phyloP scores from a whole-genome alignment of 2,329 filamentous ascomycete species.

The Microsporum ferrugineum region DNA sequence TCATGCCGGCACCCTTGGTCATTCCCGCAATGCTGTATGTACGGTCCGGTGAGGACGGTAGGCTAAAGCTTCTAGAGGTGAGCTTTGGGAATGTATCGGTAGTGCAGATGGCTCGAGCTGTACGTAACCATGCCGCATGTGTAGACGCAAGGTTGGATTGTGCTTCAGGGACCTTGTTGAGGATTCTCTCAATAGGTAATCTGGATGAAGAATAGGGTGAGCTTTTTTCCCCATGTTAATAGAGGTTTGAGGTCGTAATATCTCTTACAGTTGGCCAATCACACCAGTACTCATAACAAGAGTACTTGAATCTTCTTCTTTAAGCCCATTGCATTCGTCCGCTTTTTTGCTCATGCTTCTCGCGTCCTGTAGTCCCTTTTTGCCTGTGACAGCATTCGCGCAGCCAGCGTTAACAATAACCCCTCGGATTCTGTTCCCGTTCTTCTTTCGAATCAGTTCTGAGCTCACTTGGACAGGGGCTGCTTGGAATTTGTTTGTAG shows the following conservation, averaged over 20 bases:
- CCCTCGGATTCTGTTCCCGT: conserved; percentile 60
- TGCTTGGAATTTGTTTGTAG: conserved; percentile 95
- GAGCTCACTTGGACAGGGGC: conserved; percentile 82
- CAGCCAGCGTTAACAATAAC: conserved; percentile 93
- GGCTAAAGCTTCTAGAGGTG: conserved; percentile 67
- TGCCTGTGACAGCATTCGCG: conserved; percentile 92
- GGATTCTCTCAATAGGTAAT: conserved; percentile 82
- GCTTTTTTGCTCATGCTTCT: conserved; percentile 68
- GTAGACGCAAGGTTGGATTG: conserved; percentile 58
- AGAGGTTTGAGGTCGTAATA: background rate
- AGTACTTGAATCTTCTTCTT: conserved; percentile 46
- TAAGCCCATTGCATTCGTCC: conserved; percentile 49
- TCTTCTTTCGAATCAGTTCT: conserved; percentile 54
- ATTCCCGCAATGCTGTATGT: conserved; percentile 84
- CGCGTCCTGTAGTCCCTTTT: conserved; percentile 79
- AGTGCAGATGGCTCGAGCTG: conserved; percentile 88
- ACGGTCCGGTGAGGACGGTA: conserved; percentile 64
- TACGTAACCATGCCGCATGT: conserved; percentile 76
- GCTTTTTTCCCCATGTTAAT: background rate
- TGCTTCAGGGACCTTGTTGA: conserved; percentile 67
- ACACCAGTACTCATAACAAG: conserved; percentile 98
- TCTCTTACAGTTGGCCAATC: conserved; percentile 69
- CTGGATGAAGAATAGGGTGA: conserved; percentile 30
- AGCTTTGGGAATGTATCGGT: conserved; percentile 98
- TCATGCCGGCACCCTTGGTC: conserved; percentile 98